Conservation (phyloP, 257 asterid species). For the Solanum gandarillasii region DNA sequence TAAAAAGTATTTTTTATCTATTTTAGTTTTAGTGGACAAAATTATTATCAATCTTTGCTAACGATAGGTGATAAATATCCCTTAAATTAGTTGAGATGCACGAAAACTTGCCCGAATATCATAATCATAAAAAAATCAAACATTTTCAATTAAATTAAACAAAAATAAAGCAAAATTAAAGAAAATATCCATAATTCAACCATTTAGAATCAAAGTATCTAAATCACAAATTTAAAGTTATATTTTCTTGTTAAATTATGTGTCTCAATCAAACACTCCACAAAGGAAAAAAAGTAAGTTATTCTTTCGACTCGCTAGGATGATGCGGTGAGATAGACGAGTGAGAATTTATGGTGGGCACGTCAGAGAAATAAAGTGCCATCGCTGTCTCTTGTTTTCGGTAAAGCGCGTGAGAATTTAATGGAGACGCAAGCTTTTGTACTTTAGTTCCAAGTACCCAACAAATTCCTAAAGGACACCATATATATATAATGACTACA, state of each 20-base stretch:
- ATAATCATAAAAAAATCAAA: too few relatives aligned
- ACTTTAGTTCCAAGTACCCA: background rate
- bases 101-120: accelerated
- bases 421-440: background rate
- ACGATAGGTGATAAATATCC: background rate
- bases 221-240: background rate
- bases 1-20: too few relatives aligned
- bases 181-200: too few relatives aligned
- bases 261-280: background rate
- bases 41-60: too few relatives aligned
- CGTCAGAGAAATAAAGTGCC: background rate
- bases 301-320: background rate
- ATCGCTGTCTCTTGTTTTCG: background rate
- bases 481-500: background rate
- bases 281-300: background rate
- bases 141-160: too few relatives aligned
- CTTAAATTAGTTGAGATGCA: background rate
- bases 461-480: background rate
- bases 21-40: background rate
- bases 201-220: too few relatives aligned
- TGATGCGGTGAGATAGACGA: background rate
- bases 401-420: background rate
- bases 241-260: background rate
- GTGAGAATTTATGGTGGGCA: constrained; percentile 4
- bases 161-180: background rate